phyloP scores from a whole-genome alignment of 345 rosid species.

The Anastatica hierochuntica region DNA sequence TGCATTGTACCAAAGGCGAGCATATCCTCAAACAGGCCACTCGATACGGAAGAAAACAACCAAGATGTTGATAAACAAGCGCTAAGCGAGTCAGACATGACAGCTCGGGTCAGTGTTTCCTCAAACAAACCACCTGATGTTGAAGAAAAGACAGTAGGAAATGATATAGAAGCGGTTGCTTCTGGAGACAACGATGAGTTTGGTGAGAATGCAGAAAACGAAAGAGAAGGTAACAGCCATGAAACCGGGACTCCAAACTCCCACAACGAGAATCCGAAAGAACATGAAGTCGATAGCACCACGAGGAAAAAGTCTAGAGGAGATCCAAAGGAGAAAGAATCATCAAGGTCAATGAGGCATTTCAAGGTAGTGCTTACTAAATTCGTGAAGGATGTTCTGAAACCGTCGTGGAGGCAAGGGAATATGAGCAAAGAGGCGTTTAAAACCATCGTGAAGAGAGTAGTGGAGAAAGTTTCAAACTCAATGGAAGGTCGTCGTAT shows the following conservation, averaged over 20 bases:
- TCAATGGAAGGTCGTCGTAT: conserved; percentile 65
- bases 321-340: conserved; percentile 27
- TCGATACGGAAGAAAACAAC: conserved; percentile 50
- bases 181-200: conserved; percentile 46
- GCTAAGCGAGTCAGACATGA: conserved; percentile 13
- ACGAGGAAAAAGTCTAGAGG: conserved; percentile 12
- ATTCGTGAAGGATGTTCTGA: conserved; percentile 85
- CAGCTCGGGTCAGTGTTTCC: conserved; percentile 23
- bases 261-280: conserved; percentile 26
- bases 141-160: conserved; percentile 44
- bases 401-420: conserved; percentile 91
- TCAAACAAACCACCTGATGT: conserved; percentile 47
- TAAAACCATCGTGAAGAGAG: conserved; percentile 85
- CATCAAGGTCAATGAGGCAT: conserved; percentile 53
- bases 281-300: conserved; percentile 42
- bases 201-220: conserved; percentile 65
- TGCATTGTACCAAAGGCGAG: conserved; percentile 18
- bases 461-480: conserved; percentile 76
- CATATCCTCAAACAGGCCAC: conserved; percentile 38
- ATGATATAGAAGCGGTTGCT: conserved; percentile 30
- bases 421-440: conserved; percentile 95
- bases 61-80: conserved; percentile 38
- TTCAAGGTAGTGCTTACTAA: conserved; percentile 68
- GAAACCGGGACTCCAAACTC: conserved; percentile 48
- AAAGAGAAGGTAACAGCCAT: conserved; percentile 39